Conservation (phyloP, 2,329 filamentous ascomycete genomes). For the Cryphonectria radicalis region DNA sequence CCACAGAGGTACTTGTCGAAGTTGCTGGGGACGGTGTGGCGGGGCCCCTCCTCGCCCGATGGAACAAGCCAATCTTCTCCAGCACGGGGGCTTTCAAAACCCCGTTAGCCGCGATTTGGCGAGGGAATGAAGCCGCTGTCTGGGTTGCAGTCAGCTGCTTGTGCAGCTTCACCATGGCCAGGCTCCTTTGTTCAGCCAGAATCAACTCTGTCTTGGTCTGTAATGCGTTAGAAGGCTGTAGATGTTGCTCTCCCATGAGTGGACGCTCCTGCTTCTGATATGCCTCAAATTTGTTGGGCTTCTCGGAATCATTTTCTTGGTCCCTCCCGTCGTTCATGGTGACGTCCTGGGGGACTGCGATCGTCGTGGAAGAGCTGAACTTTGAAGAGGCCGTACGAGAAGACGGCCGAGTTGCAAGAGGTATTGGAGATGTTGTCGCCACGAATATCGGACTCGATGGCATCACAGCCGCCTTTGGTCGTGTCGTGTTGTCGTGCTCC, state of each 20-base stretch:
- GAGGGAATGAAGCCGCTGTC: slow-evolving; percentile 32
- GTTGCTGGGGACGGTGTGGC: slow-evolving; percentile 41
- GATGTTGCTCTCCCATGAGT: not conserved
- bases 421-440: not conserved
- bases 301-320: slow-evolving; percentile 13
- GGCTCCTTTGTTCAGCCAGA: slow-evolving; percentile 54
- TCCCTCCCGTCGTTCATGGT: slow-evolving; percentile 14
- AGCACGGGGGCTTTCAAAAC: slow-evolving; percentile 47
- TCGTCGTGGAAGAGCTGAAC: slow-evolving; percentile 26
- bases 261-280: slow-evolving; percentile 25
- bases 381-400: slow-evolving; percentile 15
- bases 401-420: slow-evolving; percentile 4
- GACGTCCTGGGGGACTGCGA: slow-evolving; percentile 27
- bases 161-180: slow-evolving; percentile 51
- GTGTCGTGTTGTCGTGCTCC: slow-evolving; percentile 19
- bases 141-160: slow-evolving; percentile 45
- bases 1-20: slow-evolving; percentile 39
- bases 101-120: slow-evolving; percentile 23
- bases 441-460: slow-evolving; percentile 11
- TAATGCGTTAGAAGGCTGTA: slow-evolving; percentile 30
- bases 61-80: slow-evolving; percentile 53
- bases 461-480: slow-evolving; percentile 14
- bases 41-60: slow-evolving; percentile 47
- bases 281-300: slow-evolving; percentile 13
- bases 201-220: slow-evolving; percentile 54